A percentile compares a stretch with the other conserved stretches of the same genome.
Conservation (phyloP, 139 green algal genomes). For the Volvox africanus region DNA sequence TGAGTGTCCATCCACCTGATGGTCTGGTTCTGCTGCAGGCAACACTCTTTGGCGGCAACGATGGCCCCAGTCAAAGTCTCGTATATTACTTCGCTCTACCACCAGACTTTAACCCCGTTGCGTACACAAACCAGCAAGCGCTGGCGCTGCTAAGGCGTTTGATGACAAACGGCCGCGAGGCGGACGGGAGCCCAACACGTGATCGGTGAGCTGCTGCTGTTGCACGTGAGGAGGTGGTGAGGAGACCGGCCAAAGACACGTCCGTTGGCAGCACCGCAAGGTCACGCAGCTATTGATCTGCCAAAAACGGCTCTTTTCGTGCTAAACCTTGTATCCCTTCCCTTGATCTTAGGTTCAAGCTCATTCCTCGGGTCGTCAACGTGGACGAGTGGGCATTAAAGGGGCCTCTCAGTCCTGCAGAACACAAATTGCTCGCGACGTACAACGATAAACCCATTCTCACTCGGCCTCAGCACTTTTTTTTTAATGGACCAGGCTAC, state of each 20-base stretch:
- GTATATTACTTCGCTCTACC: conserved; percentile 86
- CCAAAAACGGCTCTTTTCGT: too few relatives aligned
- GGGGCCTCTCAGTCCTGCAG: conserved; percentile 74
- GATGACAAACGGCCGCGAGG: conserved; percentile 76
- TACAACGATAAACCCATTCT: conserved; percentile 95
- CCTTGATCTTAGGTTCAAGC: conserved; percentile 75
- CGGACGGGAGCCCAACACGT: conserved; percentile 73
- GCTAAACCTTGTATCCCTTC: too few relatives aligned
- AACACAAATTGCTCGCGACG: conserved; percentile 77
- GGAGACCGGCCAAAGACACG: too few relatives aligned
- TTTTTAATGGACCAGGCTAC: conserved; percentile 40
- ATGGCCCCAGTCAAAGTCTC: conserved; percentile 74
- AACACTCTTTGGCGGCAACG: conserved; percentile 72
- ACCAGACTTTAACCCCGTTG: conserved; percentile 74
- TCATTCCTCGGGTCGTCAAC: conserved; percentile 88
- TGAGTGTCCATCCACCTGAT: too few relatives aligned
- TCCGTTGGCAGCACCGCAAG: too few relatives aligned
- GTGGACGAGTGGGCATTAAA: conserved; percentile 81
- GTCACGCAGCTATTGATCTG: too few relatives aligned
- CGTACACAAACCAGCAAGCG: conserved; percentile 70
- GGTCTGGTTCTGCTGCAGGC: conserved; percentile 50
- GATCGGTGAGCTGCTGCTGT: conserved; percentile 56
- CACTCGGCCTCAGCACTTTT: conserved; percentile 82
- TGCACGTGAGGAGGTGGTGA: too few relatives aligned
- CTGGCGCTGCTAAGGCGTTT: conserved; percentile 82